Percentiles rank a stretch among this genome's conserved stretches.
These are phyloP conservation scores for Diaporthe citriasiana DNA, from an alignment of 2,329 filamentous ascomycete species.

Conservation along the genomic window DNA sequence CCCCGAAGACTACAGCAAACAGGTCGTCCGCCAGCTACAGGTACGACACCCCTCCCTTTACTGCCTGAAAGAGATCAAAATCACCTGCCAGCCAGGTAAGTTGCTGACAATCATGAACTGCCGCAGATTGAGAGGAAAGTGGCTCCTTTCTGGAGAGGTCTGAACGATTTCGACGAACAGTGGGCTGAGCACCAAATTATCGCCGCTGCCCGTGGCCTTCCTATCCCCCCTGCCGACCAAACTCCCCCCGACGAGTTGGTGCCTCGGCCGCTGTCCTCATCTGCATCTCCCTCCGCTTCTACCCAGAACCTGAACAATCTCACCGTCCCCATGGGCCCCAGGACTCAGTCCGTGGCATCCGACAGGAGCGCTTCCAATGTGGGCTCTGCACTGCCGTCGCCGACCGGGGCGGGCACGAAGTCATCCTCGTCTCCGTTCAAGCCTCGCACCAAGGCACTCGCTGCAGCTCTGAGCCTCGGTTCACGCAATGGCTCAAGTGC, in stretches of 20 bases:
- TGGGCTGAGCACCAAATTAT: conserved; percentile 98
- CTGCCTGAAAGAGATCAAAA: background rate
- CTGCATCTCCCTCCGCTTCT: conserved; percentile 64
- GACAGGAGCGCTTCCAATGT: conserved; percentile 75
- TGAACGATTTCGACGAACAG: conserved; percentile 87
- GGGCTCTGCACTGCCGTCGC: conserved; percentile 72
- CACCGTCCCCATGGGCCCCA: conserved; percentile 82
- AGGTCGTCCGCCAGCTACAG: conserved; percentile 89
- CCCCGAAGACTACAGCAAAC: conserved; percentile 92
- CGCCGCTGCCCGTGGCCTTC: conserved; percentile 86
- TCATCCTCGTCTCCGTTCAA: conserved; percentile 76
- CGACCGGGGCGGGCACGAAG: conserved; percentile 63
- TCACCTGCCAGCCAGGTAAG: no score
- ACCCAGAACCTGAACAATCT: conserved; percentile 77
- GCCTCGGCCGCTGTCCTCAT: conserved; percentile 60
- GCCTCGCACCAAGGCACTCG: conserved; percentile 89
- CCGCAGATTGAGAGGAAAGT: conserved; percentile 88
- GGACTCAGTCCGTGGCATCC: conserved; percentile 84
- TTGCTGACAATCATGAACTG: conserved; percentile 15
- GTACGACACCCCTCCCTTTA: conserved; percentile 61
- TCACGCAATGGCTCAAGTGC: conserved; percentile 80
- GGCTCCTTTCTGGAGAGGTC: conserved; percentile 94
- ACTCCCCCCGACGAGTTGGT: conserved; percentile 78
- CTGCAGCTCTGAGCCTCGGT: conserved; percentile 80
- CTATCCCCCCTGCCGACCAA: conserved; percentile 87